Evolutionary conservation across 2,329 filamentous ascomycete genomes (phyloP).

Genomic region (Diaporthe australafricana): DNA sequence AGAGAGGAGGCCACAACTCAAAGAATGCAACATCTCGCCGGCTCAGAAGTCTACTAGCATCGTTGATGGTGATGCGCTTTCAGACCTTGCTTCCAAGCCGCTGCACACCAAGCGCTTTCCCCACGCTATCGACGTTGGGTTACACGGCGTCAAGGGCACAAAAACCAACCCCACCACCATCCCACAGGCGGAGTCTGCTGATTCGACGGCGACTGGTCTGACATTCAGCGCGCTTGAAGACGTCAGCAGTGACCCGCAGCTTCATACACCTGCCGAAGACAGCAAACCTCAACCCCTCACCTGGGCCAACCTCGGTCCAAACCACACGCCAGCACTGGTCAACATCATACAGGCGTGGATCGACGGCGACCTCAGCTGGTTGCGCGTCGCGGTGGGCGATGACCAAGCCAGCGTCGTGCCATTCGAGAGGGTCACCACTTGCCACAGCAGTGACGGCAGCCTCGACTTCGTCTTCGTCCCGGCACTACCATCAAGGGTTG

Average conservation of each 20-base stretch:
- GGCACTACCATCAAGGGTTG: neutral
- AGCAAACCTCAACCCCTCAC: neutral
- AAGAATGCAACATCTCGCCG: neutral
- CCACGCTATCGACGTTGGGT: neutral
- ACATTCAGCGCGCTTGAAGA: slow-evolving; percentile 8
- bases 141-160: neutral
- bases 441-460: slow-evolving; percentile 16
- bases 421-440: neutral
- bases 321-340: neutral
- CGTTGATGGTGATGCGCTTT: neutral
- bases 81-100: neutral
- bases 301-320: neutral
- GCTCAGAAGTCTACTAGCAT: neutral
- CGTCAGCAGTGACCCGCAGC: neutral
- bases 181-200: neutral
- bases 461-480: neutral
- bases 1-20: neutral
- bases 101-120: neutral
- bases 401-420: neutral
- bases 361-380: slow-evolving; percentile 8
- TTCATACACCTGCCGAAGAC: neutral
- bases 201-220: slow-evolving; percentile 4
- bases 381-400: neutral
- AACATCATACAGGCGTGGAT: slow-evolving; percentile 9
- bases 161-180: neutral